These are phyloP conservation scores for Fusarium palustre DNA, from an alignment of 2,329 filamentous ascomycete species.

Conservation along the genomic window DNA sequence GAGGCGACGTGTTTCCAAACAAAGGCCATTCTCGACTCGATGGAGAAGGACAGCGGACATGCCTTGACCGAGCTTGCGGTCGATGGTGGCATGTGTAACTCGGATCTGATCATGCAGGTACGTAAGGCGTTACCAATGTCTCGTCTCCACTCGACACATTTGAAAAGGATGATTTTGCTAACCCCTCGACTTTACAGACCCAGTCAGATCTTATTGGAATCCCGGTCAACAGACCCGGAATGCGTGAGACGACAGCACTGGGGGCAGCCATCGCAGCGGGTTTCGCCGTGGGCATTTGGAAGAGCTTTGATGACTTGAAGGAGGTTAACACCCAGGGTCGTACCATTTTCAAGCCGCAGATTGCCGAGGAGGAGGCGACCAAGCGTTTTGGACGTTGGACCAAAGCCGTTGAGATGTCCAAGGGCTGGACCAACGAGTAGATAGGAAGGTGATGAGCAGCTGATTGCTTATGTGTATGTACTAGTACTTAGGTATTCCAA, in stretches of 20 bases:
- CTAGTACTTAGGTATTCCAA: conserved; percentile 2
- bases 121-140: conserved; percentile 24
- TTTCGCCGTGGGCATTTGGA: conserved; percentile 81
- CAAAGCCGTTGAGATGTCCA: conserved; percentile 82
- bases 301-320: conserved; percentile 77
- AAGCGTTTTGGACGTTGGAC: conserved; percentile 78
- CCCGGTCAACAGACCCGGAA: conserved; percentile 79
- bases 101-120: conserved; percentile 80
- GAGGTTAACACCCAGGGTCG: conserved; percentile 77
- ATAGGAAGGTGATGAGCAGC: not conserved
- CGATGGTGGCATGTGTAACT: conserved; percentile 87
- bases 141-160: not conserved
- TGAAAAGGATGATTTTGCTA: conserved; percentile 3
- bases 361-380: conserved; percentile 68
- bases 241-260: conserved; percentile 86
- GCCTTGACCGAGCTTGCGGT: conserved; percentile 78
- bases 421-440: conserved; percentile 70
- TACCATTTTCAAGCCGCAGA: conserved; percentile 75
- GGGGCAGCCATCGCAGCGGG: conserved; percentile 86
- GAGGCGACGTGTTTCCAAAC: conserved; percentile 88
- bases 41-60: conserved; percentile 84
- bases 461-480: conserved; percentile 19
- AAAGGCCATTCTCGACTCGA: conserved; percentile 82
- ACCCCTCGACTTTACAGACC: conserved; percentile 58
- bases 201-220: conserved; percentile 86